These are phyloP conservation scores for Paramecium biaurelia DNA, from an alignment of 73 alveolate genomes.

Conservation along the genomic window DNA sequence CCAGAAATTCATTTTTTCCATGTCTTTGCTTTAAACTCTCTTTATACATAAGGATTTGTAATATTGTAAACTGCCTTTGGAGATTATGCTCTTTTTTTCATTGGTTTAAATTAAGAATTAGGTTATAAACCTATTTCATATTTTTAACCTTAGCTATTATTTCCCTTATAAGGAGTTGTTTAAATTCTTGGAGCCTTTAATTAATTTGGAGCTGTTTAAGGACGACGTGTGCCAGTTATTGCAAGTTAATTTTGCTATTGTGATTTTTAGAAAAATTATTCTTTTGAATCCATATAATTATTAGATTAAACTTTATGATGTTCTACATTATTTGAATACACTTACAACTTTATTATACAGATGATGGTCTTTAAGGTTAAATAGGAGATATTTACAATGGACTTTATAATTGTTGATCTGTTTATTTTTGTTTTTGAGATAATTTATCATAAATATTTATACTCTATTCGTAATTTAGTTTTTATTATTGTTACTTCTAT, in stretches of 20 bases:
- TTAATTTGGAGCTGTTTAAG: conserved; percentile 35
- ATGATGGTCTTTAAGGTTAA: neutral
- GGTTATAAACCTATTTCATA: neutral
- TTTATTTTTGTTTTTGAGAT: neutral
- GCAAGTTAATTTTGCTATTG: neutral
- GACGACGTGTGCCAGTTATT: neutral
- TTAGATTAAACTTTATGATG: neutral
- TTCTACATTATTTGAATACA: neutral
- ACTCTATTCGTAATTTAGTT: neutral
- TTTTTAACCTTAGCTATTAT: neutral
- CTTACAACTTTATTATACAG: neutral
- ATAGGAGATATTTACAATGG: neutral
- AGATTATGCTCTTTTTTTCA: conserved; percentile 24
- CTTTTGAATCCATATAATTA: conserved; percentile 11
- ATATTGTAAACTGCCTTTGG: conserved; percentile 27
- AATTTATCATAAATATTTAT: neutral
- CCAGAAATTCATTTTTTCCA: conserved; percentile 5
- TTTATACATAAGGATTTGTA: neutral
- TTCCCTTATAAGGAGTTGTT: conserved; percentile 33
- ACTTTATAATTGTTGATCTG: neutral
- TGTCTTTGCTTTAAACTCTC: neutral
- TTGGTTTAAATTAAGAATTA: conserved; percentile 18
- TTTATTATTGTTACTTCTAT: neutral
- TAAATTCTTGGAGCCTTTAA: conserved; percentile 20
- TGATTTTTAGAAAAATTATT: neutral